Percentiles rank a stretch among this genome's conserved stretches.
These are phyloP conservation scores for Acanthamoeba polyphaga DNA, from an alignment of 208 protist species.

Conservation along the genomic window DNA sequence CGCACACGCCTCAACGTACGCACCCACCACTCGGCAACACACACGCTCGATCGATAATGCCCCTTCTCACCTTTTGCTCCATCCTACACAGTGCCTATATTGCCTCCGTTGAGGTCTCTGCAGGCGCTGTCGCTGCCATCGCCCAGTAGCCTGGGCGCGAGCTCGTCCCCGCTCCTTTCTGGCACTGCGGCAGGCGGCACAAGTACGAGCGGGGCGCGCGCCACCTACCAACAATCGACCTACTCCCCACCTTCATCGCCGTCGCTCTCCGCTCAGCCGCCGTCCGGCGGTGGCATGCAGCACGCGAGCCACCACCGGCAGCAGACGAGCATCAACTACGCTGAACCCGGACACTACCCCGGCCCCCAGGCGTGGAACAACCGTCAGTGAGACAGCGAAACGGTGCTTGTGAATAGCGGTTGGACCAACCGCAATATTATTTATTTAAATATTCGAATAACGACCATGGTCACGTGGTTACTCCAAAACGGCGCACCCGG, in stretches of 20 bases:
- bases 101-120: constrained; percentile 17
- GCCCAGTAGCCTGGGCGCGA: neutral
- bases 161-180: neutral
- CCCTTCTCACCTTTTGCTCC: neutral
- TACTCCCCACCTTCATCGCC: constrained; percentile 12
- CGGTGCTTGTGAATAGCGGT: neutral
- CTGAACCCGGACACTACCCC: neutral
- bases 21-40: neutral
- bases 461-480: no score
- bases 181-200: neutral
- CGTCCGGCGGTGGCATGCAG: neutral
- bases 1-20: neutral
- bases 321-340: neutral
- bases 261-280: neutral
- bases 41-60: neutral
- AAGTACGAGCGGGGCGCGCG: neutral
- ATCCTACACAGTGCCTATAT: neutral
- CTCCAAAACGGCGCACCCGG: no score
- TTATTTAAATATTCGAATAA: neutral
- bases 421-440: neutral
- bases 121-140: neutral
- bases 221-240: neutral
- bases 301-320: neutral
- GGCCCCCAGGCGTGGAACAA: neutral
- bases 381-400: neutral